Evolutionary conservation across 306 rosid genomes (phyloP).

Genomic region (Rosa multiflora): DNA sequence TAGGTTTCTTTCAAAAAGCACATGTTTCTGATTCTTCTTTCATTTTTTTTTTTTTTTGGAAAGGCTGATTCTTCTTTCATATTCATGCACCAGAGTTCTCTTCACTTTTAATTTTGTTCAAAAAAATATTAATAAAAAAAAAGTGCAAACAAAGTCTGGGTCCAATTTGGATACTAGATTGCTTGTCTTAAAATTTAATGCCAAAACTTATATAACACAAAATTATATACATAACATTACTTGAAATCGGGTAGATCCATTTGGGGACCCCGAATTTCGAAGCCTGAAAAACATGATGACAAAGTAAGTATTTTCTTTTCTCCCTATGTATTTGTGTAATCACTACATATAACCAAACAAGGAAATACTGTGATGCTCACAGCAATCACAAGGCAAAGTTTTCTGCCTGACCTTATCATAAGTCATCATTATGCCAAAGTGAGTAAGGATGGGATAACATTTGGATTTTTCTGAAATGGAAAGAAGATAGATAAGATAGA

Average conservation of each 20-base stretch:
- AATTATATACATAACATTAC: constrained; percentile 36
- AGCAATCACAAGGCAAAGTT: constrained; percentile 4
- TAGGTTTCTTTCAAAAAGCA: too few species aligned
- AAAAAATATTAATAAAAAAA: too few species aligned
- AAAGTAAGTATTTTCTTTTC: constrained; percentile 28
- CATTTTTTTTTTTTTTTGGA: too few species aligned
- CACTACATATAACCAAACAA: not conserved
- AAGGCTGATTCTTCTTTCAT: too few species aligned
- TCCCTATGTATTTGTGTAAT: too few species aligned
- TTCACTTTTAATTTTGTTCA: too few species aligned
- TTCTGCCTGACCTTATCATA: constrained; percentile 78
- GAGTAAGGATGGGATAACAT: constrained; percentile 60
- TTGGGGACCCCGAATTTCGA: constrained; percentile 89
- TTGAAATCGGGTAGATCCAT: constrained; percentile 88
- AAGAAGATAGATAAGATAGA: constrained; percentile 10
- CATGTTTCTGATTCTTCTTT: too few species aligned
- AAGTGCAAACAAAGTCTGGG: too few species aligned
- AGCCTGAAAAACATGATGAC: constrained; percentile 67
- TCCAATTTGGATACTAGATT: too few species aligned
- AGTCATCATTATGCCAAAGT: constrained; percentile 82
- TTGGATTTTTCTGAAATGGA: constrained; percentile 67
- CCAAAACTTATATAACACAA: too few species aligned
- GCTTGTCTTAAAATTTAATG: too few species aligned
- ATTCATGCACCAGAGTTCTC: too few species aligned
- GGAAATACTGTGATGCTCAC: not conserved